Evolutionary conservation across 257 asterid genomes (phyloP).

Genomic region (Rhazya stricta): DNA sequence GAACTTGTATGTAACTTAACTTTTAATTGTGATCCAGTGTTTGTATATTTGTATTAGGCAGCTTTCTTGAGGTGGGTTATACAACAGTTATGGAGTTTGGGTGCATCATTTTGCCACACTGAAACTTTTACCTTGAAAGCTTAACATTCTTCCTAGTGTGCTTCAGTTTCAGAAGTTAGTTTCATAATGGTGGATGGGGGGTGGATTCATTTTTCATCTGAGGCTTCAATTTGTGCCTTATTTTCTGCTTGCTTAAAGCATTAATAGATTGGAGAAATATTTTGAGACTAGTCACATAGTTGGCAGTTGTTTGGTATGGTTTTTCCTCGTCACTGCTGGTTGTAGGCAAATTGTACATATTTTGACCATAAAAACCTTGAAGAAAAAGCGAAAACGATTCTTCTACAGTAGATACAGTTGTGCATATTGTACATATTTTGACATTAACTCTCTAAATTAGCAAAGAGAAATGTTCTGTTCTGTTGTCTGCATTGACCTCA

Average conservation of each 20-base stretch:
- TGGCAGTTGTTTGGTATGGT: not conserved
- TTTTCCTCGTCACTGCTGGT: not conserved
- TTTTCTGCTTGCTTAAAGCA: not conserved
- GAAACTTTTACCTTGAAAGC: not conserved
- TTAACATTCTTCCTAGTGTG: not conserved
- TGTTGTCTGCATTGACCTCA: not conserved
- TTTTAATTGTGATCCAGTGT: not conserved
- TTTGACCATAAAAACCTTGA: not conserved
- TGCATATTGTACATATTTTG: no score
- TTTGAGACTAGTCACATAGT: not conserved
- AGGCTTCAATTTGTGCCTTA: not conserved
- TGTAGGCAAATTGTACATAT: no score
- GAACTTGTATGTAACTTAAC: not conserved
- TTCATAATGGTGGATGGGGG: not conserved
- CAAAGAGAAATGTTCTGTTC: not conserved
- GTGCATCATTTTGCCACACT: not conserved
- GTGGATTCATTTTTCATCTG: not conserved
- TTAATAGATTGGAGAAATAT: not conserved
- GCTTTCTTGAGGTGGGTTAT: not conserved
- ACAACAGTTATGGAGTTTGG: not conserved
- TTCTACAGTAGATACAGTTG: no score
- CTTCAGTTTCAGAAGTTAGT: no score
- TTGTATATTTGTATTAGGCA: not conserved
- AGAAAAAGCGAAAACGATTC: not conserved
- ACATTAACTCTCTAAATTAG: not conserved